A percentile compares a stretch with the other conserved stretches of the same genome.
Evolutionary conservation across 495 filamentous ascomycete species (phyloP).

Genomic region (Durotheca rogersii): DNA sequence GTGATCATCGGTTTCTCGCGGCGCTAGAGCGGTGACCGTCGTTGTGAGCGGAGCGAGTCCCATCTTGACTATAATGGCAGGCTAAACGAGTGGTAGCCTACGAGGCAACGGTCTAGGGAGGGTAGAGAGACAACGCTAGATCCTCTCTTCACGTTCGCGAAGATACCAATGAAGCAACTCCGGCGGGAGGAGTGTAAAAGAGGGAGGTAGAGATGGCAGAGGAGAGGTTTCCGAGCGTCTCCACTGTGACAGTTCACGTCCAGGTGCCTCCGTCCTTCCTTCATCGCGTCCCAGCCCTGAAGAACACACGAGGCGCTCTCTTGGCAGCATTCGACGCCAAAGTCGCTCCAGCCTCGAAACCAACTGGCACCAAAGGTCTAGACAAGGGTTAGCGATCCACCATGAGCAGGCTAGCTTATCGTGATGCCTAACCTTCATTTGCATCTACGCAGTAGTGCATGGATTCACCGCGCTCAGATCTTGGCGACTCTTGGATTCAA

Average conservation of each 20-base stretch:
- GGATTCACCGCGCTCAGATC: neutral
- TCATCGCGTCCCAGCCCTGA: constrained; percentile 1
- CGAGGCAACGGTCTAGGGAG: neutral
- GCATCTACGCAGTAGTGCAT: too few species aligned
- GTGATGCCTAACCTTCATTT: neutral
- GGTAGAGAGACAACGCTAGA: too few species aligned
- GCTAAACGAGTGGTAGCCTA: constrained; percentile 8
- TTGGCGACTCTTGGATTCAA: neutral
- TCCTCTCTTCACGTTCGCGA: too few species aligned
- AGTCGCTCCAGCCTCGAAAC: neutral
- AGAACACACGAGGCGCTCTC: constrained; percentile 2
- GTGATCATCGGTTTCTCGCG: constrained; percentile 11
- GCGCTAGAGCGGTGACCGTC: constrained; percentile 3
- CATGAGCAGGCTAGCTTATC: constrained; percentile 2
- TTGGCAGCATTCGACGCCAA: constrained; percentile 9
- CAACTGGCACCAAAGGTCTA: constrained; percentile 5
- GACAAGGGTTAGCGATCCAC: constrained; percentile 2
- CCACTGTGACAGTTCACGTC: neutral
- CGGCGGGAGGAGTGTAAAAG: neutral
- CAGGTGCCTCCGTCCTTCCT: neutral
- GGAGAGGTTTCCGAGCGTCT: neutral
- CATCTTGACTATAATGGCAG: neutral
- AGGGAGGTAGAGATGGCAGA: neutral
- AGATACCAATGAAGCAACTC: too few species aligned
- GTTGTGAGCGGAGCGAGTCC: constrained; percentile 15